Conservation (phyloP, 2,329 filamentous ascomycete species). For the Fusarium sp. region DNA sequence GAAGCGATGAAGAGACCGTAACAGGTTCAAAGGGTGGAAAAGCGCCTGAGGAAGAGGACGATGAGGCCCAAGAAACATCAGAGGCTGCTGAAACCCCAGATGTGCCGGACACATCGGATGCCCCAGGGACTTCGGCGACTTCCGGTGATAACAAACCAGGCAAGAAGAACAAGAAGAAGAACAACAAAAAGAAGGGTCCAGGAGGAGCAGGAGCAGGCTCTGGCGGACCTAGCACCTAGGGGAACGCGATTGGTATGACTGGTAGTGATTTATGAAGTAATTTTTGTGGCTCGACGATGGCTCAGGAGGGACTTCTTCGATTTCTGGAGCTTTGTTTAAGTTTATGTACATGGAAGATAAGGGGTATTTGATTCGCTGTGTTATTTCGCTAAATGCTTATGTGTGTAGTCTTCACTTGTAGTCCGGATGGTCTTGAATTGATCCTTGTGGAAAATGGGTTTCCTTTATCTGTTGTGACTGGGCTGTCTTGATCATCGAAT, state of each 20-base stretch:
- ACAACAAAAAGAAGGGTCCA: conserved; percentile 45
- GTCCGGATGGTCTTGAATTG: not conserved
- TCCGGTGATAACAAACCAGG: conserved; percentile 33
- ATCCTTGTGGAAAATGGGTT: not conserved
- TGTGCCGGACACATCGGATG: conserved; percentile 21
- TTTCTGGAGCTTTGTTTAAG: not conserved
- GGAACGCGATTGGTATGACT: not conserved
- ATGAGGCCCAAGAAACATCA: conserved; percentile 15
- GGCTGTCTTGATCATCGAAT: too few relatives aligned
- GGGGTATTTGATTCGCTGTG: not conserved
- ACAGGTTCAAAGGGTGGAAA: conserved; percentile 18
- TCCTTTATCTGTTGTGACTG: not conserved
- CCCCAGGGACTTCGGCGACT: conserved; percentile 24
- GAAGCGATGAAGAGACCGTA: conserved; percentile 6
- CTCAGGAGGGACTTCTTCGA: not conserved
- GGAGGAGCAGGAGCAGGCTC: not conserved
- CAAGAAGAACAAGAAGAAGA: conserved; percentile 44
- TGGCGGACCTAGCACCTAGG: conserved; percentile 26
- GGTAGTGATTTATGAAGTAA: not conserved
- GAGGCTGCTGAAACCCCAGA: conserved; percentile 33
- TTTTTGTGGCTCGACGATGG: not conserved
- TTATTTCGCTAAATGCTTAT: too few relatives aligned
- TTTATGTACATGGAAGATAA: not conserved
- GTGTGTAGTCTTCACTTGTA: not conserved
- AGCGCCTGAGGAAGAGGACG: conserved; percentile 11